Evolutionary conservation across 495 filamentous ascomycete species (phyloP).

Genomic region (Neurospora cerealis): DNA sequence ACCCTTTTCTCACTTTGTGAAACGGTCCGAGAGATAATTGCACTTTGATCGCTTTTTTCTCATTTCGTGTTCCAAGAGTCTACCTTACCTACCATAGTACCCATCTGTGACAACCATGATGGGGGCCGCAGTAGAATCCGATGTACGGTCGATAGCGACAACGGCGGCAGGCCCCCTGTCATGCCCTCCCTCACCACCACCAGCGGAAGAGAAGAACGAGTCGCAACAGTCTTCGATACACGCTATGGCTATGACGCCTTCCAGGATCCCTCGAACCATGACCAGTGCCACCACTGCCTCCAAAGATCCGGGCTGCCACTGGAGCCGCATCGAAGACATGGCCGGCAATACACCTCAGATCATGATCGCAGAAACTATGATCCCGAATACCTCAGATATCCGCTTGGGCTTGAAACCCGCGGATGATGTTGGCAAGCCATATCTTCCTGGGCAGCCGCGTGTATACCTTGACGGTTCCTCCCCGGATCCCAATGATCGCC

Average conservation of each 20-base stretch:
- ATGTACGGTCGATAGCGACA: neutral
- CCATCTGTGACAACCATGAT: neutral
- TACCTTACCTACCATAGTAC: neutral
- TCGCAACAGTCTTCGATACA: neutral
- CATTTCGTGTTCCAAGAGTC: neutral
- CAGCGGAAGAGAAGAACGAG: neutral
- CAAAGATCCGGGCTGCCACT: neutral
- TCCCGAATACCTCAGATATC: neutral
- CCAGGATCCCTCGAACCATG: neutral
- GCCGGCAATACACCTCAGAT: neutral
- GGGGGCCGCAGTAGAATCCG: neutral
- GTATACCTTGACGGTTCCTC: constrained; percentile 4
- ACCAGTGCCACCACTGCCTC: neutral
- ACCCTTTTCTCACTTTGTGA: neutral
- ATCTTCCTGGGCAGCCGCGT: constrained; percentile 20
- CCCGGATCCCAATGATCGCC: neutral
- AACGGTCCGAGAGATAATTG: neutral
- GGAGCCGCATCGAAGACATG: neutral
- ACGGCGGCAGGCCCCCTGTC: neutral
- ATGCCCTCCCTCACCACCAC: neutral
- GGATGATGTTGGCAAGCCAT: constrained; percentile 1
- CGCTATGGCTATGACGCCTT: neutral
- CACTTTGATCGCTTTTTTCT: neutral
- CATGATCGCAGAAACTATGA: neutral
- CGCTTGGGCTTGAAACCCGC: neutral